Percentiles rank a stretch among this genome's conserved stretches.
phyloP scores from a whole-genome alignment of 169 alveolate species.

The Perkinsus chesapeaki region DNA sequence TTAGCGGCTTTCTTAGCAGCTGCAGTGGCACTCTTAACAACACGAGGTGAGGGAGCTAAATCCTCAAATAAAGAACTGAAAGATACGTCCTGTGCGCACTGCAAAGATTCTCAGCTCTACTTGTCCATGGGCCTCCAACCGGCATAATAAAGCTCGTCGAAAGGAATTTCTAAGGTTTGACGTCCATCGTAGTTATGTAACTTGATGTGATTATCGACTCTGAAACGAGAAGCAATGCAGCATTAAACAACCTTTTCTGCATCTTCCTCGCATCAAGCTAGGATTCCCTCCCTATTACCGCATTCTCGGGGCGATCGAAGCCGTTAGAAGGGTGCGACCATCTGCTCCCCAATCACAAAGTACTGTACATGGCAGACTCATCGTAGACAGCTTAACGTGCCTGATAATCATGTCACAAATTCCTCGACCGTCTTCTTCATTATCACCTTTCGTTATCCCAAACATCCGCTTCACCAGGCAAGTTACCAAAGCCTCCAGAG shows the following conservation, averaged over 20 bases:
- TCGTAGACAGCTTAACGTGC: not conserved
- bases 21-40: not conserved
- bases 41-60: not conserved
- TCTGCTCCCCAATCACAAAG: not conserved
- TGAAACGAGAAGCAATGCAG: not conserved
- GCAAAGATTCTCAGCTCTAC: not conserved
- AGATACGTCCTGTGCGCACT: not conserved
- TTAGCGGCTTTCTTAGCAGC: not conserved
- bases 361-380: not conserved
- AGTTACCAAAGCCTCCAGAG: slow-evolving; percentile 34
- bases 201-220: not conserved
- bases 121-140: not conserved
- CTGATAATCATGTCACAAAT: not conserved
- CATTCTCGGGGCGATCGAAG: not conserved
- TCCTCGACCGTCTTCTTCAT: not conserved
- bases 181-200: not conserved
- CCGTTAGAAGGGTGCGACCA: not conserved
- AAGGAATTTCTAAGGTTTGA: not conserved
- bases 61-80: not conserved
- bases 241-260: not conserved
- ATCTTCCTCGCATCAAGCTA: not conserved
- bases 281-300: not conserved
- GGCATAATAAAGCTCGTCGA: not conserved
- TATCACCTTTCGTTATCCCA: slow-evolving; percentile 22
- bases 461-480: slow-evolving; percentile 33